Evolutionary conservation across 2,329 filamentous ascomycete genomes (phyloP), one percentile per base, ranked within the genome.

Genomic region (Stagonosporopsis tanaceti): DNA sequence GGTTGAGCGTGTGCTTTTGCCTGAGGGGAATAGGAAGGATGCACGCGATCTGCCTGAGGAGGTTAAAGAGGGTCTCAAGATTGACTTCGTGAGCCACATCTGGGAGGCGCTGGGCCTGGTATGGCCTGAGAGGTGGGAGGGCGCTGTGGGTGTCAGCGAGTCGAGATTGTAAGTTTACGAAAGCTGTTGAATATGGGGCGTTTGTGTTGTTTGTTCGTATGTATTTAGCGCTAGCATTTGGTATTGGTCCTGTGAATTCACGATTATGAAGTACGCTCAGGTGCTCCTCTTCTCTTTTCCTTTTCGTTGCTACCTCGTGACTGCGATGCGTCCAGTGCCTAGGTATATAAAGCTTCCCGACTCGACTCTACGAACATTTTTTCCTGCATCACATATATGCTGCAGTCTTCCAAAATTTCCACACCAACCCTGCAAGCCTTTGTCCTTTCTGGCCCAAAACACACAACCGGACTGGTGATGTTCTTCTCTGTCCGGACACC

Each of bases 101-200:
- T 97, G 93, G 92, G 94, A 98, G 78, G 94, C 93, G 25, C 88
- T 99, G 74, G 87, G 89, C 57, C 83, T 90, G 62, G 89, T 99
- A 63, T 99, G 95, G 95, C 95, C 95, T 1, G 92, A 96, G 68
- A 88, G 93, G 90, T 92, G 20, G 88, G 89, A 58, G 87, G 86
- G 60, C 82, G 86, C 56, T 83, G 87, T 76, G 8, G 86, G 55
- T 83, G 87, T 76, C 22, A 58, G 95, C 58, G 92, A 97, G 78
- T 93, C 90, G 76, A 87, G 91, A 66, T 79, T 97, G 77, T 97
- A 83, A 34, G 34, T 38, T 28, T 15, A 20, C 20, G 20, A 20
- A 20, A 20, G 20, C 20, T 12, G n/a, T 27, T 22, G 15, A 30
- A n/a, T 25, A 17, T n/a, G 35, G 35, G 12, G 37, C 30, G 25